Evolutionary conservation across 1,284 basidiomycete genomes (phyloP).

Genomic region (Pseudozyma sp.): DNA sequence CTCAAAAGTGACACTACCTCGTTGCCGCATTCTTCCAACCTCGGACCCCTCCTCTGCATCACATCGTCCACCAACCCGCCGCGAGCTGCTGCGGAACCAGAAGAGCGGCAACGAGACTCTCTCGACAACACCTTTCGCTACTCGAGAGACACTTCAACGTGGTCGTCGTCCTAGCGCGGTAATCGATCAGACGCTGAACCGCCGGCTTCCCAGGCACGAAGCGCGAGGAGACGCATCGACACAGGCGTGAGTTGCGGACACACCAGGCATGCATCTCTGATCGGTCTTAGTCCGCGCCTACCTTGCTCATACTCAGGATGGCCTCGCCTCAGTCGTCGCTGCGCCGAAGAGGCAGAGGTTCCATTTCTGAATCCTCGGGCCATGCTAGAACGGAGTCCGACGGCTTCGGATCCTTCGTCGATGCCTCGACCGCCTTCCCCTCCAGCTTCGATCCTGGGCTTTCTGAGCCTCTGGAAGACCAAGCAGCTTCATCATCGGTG

Average conservation of each 20-base stretch:
- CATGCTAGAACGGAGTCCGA: conserved; percentile 38
- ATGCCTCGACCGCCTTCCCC: conserved; percentile 30
- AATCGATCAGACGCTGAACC: not conserved
- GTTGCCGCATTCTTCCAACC: too few relatives aligned
- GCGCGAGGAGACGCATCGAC: not conserved
- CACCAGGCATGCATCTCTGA: conserved; percentile 12
- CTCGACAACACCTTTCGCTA: too few relatives aligned
- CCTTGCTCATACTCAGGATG: conserved; percentile 10
- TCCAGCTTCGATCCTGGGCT: conserved; percentile 35
- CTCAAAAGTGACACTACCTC: too few relatives aligned
- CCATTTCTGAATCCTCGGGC: conserved; percentile 23
- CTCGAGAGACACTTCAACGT: too few relatives aligned
- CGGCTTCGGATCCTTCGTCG: conserved; percentile 53
- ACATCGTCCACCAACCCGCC: too few relatives aligned
- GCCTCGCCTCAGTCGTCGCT: conserved; percentile 41
- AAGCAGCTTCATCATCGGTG: conserved; percentile 23
- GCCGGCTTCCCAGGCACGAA: conserved; percentile 9
- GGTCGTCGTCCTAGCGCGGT: too few relatives aligned
- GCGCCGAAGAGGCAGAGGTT: conserved; percentile 41
- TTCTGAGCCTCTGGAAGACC: conserved; percentile 20
- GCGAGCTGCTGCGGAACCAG: too few relatives aligned
- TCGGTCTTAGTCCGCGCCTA: not conserved
- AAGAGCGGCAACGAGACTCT: too few relatives aligned
- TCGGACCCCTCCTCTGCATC: too few relatives aligned
- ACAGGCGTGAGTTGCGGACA: not conserved